Evolutionary conservation across 2,329 filamentous ascomycete genomes (phyloP), one percentile per base, ranked within the genome.

Genomic region (Neurospora crassa): DNA sequence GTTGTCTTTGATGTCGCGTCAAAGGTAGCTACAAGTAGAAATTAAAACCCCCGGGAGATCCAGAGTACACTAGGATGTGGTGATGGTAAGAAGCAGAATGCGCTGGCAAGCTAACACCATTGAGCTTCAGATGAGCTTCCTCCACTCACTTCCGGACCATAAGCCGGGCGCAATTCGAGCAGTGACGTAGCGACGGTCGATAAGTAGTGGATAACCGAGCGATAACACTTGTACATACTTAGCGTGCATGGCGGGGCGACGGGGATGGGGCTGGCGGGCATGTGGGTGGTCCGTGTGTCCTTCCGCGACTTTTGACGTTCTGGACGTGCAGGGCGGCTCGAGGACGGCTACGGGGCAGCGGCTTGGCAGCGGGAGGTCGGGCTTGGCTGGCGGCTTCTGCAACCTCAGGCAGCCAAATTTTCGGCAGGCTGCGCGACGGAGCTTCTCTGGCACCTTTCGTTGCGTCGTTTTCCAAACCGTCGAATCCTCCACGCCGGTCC

Each of bases 381-480:
- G 29, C 29, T 63, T 34, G 53, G 53, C 53, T 37, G 1, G 53
- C 53, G n/a, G 14, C 70, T 29, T 6, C 41, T 29, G 18, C 41
- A 24, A 40, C 69, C n/a, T 42, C n/a, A 67, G 47, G 41, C 73
- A 70, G 75, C 74, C 72, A 76, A 75, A 76, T 74, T 72, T 70
- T 75, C 76, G 75, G 76, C 67, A 70, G 59, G 71, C 72, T 45
- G 73, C 69, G 70, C 68, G 68, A 71, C 43, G 29, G 69, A 74
- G 70, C 69, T 72, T 63, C 68, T 69, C 47, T 37, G 34, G 34
- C 7, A 71, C 68, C 69, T 71, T 74, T n/a, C n/a, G n/a, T n/a
- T 76, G 74, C 74, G 76, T 73, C 75, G 71, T 75, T 76, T 76
- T 75, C 69, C 59, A 72, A 47, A 69, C 68, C 71, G 53, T 59